Percentiles rank a stretch among this genome's conserved stretches.
phyloP scores from a whole-genome alignment of 2,329 filamentous ascomycete genomes.

The Xylaria sp. region DNA sequence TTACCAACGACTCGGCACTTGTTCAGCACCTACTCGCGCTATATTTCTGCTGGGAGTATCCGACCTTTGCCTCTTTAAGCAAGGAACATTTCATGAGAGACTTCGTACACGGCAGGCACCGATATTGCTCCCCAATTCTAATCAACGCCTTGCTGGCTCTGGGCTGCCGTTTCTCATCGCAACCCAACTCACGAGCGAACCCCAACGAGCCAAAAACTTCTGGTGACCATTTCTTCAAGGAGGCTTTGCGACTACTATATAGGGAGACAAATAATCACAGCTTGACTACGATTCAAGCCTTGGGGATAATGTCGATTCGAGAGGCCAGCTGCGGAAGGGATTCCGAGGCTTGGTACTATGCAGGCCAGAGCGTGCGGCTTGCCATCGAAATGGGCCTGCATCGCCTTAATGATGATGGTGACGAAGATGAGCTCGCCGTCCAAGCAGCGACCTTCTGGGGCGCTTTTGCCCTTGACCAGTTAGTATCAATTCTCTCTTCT shows the following conservation, averaged over 20 bases:
- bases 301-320: constrained; percentile 79
- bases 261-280: constrained; percentile 67
- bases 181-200: constrained; percentile 70
- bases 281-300: constrained; percentile 77
- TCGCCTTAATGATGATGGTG: constrained; percentile 58
- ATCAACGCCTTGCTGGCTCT: constrained; percentile 73
- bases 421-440: constrained; percentile 67
- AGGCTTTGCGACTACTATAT: constrained; percentile 70
- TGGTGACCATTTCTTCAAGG: constrained; percentile 79
- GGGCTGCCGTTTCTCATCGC: constrained; percentile 75
- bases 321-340: constrained; percentile 79
- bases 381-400: constrained; percentile 78
- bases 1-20: constrained; percentile 67
- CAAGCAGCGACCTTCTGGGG: constrained; percentile 71
- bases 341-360: constrained; percentile 77
- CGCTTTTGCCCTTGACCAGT: constrained; percentile 72
- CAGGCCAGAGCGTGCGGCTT: constrained; percentile 76
- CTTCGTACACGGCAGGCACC: constrained; percentile 67
- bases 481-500: constrained; percentile 48
- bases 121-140: constrained; percentile 74
- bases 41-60: constrained; percentile 81
- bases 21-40: constrained; percentile 72
- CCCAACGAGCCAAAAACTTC: constrained; percentile 71
- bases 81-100: constrained; percentile 76
- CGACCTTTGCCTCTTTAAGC: constrained; percentile 77